Percentiles rank a stretch among this genome's conserved stretches.
phyloP scores from a whole-genome alignment of 2,329 filamentous ascomycete genomes.

The Aspergillus novoparasiticus region DNA sequence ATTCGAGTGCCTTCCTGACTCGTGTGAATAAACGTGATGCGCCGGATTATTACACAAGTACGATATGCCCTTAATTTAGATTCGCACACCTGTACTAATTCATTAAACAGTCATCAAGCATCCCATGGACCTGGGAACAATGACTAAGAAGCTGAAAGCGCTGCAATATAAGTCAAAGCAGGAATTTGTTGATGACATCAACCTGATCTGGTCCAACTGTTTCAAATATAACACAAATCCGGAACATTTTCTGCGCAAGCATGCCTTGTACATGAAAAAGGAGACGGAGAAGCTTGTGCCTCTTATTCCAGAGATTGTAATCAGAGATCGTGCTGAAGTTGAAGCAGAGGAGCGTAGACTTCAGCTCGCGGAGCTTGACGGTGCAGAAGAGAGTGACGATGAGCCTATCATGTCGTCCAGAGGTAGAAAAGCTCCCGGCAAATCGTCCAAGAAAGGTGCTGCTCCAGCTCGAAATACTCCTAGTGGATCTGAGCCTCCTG shows the following conservation, averaged over 20 bases:
- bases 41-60: slow-evolving; percentile 90
- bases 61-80: slow-evolving; percentile 40
- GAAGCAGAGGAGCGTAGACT: slow-evolving; percentile 82
- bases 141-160: slow-evolving; percentile 95
- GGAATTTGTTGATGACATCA: slow-evolving; percentile 91
- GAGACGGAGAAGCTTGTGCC: slow-evolving; percentile 96
- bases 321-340: slow-evolving; percentile 89
- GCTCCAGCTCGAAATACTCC: slow-evolving; percentile 70
- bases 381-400: slow-evolving; percentile 89
- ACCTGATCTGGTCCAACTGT: slow-evolving; percentile 96
- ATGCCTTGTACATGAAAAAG: slow-evolving; percentile 94
- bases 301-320: slow-evolving; percentile 87
- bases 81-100: slow-evolving; percentile 21
- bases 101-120: slow-evolving; percentile 77
- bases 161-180: slow-evolving; percentile 83
- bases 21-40: slow-evolving; percentile 96
- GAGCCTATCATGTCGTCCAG: slow-evolving; percentile 98
- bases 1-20: slow-evolving; percentile 92
- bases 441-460: slow-evolving; percentile 70
- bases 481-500: slow-evolving; percentile 76
- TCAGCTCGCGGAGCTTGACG: slow-evolving; percentile 79
- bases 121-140: slow-evolving; percentile 95
- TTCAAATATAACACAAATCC: slow-evolving; percentile 92
- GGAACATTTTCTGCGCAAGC: slow-evolving; percentile 82
- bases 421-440: slow-evolving; percentile 80